Evolutionary conservation across 306 rosid genomes (phyloP).

Genomic region (Styphnolobium japonicum): DNA sequence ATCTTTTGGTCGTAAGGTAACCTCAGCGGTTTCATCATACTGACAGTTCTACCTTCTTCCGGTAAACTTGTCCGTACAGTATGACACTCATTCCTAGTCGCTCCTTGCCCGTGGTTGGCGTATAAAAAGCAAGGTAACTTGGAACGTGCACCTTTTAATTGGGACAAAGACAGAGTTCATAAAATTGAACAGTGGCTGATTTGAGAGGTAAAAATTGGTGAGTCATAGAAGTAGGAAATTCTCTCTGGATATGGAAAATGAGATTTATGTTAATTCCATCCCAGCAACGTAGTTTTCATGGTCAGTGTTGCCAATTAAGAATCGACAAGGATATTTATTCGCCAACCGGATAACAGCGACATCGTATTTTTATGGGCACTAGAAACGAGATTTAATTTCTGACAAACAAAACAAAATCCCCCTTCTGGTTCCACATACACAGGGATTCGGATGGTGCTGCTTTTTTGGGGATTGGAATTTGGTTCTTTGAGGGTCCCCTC

Average conservation of each 20-base stretch:
- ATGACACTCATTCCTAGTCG: neutral
- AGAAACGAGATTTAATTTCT: conserved; percentile 7
- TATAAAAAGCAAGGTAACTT: neutral
- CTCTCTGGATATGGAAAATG: neutral
- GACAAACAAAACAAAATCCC: conserved; percentile 34
- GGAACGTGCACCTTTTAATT: conserved; percentile 11
- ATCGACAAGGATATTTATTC: conserved; percentile 59
- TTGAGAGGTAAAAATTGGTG: neutral
- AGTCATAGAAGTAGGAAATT: neutral
- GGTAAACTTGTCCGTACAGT: conserved; percentile 7
- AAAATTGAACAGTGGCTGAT: neutral
- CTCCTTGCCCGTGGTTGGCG: conserved; percentile 24
- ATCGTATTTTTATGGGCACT: conserved; percentile 43
- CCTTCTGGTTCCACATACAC: conserved; percentile 38
- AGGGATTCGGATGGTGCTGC: conserved; percentile 5
- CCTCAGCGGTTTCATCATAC: conserved; percentile 27
- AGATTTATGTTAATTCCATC: neutral
- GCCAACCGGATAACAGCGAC: conserved; percentile 57
- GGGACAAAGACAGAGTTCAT: conserved; percentile 35
- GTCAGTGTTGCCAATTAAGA: conserved; percentile 47
- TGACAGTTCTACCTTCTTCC: conserved; percentile 15
- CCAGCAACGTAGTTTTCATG: conserved; percentile 38
- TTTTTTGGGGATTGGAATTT: conserved; percentile 32
- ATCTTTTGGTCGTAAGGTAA: conserved; percentile 26
- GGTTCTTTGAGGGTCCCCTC: conserved; percentile 33